phyloP scores from a whole-genome alignment of 2,329 filamentous ascomycete genomes.

The Aspergillus fumigatus region DNA sequence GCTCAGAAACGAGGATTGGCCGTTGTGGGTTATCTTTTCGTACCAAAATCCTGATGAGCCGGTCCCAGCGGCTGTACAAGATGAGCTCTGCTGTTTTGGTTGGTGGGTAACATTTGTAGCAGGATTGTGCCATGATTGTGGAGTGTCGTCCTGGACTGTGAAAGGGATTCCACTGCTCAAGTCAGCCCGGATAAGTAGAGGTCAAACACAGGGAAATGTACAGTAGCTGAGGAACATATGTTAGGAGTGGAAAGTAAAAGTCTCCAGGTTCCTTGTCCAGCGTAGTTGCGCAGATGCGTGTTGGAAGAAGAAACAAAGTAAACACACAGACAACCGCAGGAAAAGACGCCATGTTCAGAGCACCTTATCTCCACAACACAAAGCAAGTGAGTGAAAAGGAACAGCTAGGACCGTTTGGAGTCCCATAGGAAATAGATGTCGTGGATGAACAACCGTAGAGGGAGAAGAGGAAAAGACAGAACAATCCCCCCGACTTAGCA shows the following conservation, averaged over 20 bases:
- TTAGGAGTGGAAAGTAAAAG: background rate
- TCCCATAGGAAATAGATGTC: background rate
- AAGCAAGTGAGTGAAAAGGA: background rate
- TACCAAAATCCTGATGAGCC: conserved; percentile 22
- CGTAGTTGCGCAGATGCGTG: background rate
- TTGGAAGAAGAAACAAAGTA: background rate
- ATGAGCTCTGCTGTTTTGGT: background rate
- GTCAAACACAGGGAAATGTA: background rate
- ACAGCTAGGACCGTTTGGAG: background rate
- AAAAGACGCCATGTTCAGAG: background rate
- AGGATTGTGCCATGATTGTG: conserved; percentile 15
- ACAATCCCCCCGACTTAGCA: background rate
- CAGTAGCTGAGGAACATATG: background rate
- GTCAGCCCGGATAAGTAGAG: background rate
- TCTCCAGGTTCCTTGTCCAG: background rate
- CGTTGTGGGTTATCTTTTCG: conserved; percentile 25
- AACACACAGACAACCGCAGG: background rate
- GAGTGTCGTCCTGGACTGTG: conserved; percentile 12
- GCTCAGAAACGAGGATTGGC: conserved; percentile 24
- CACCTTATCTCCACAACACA: background rate
- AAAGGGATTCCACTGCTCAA: conserved; percentile 17
- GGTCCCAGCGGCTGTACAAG: conserved; percentile 3
- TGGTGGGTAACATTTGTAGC: conserved; percentile 7
- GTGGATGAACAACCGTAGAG: background rate
- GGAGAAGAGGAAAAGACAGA: background rate